These are phyloP conservation scores for Mrakiaceae sp. DNA, from an alignment of 1,284 basidiomycete species.

Conservation along the genomic window DNA sequence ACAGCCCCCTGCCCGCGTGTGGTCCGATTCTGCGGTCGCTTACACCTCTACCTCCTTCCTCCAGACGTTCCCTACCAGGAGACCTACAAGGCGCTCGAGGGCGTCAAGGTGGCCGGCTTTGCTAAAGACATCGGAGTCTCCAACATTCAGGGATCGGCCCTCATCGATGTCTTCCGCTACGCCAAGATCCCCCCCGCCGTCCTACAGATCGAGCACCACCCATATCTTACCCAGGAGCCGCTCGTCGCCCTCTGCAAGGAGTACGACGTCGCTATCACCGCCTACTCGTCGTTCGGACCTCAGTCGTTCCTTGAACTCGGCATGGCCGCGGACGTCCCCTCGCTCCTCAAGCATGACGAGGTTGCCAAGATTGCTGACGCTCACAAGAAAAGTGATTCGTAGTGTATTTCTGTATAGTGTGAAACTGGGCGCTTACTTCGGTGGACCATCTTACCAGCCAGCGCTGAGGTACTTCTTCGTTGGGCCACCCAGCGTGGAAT, in stretches of 20 bases:
- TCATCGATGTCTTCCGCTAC: slow-evolving; percentile 45
- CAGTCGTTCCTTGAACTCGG: slow-evolving; percentile 50
- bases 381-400: too few species aligned
- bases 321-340: slow-evolving; percentile 28
- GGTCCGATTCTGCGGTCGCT: too few species aligned
- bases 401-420: too few species aligned
- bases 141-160: slow-evolving; percentile 25
- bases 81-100: slow-evolving; percentile 67
- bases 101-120: slow-evolving; percentile 54
- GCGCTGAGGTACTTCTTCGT: slow-evolving; percentile 55
- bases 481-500: slow-evolving; percentile 67
- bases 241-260: slow-evolving; percentile 49
- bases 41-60: too few species aligned
- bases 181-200: slow-evolving; percentile 58
- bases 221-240: slow-evolving; percentile 54
- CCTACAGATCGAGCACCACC: slow-evolving; percentile 66
- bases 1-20: too few species aligned
- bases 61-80: slow-evolving; percentile 45
- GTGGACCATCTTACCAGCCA: too few species aligned
- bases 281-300: slow-evolving; percentile 65
- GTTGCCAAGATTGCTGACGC: slow-evolving; percentile 41
- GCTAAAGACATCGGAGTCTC: slow-evolving; percentile 61
- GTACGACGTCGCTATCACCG: slow-evolving; percentile 56
- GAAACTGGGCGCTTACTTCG: too few species aligned
- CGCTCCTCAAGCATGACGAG: slow-evolving; percentile 44